Evolutionary conservation across 768 basidiomycete species (phyloP).

Genomic region (Tulasnella sp.): DNA sequence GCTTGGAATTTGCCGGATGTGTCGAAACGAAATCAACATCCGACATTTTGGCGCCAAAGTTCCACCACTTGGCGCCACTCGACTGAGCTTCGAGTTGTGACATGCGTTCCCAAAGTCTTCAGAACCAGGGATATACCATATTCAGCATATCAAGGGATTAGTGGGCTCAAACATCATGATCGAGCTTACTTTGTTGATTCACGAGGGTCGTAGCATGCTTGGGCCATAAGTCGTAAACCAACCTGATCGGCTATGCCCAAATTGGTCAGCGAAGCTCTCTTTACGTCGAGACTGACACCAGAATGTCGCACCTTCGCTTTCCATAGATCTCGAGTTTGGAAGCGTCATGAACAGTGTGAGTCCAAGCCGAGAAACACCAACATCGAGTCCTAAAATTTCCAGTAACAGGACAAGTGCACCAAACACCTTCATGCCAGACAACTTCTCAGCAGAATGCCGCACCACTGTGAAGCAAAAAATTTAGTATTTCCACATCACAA

Average conservation of each 20-base stretch:
- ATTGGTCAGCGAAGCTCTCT: neutral
- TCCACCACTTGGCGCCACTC: conserved; percentile 18
- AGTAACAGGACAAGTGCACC: conserved; percentile 33
- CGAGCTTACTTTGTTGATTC: conserved; percentile 54
- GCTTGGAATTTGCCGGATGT: conserved; percentile 61
- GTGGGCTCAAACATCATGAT: neutral
- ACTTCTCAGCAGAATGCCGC: conserved; percentile 39
- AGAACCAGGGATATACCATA: neutral
- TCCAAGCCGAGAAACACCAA: conserved; percentile 24
- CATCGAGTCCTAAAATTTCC: conserved; percentile 41
- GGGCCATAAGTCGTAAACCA: conserved; percentile 64
- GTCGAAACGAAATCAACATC: conserved; percentile 56
- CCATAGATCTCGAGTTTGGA: conserved; percentile 72
- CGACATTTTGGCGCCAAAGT: neutral
- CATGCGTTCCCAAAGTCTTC: conserved; percentile 60
- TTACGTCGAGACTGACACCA: neutral
- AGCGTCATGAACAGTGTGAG: conserved; percentile 41
- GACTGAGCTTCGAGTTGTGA: conserved; percentile 38
- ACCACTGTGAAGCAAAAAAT: conserved; percentile 41
- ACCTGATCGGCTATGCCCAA: conserved; percentile 59
- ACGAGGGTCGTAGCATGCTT: conserved; percentile 75
- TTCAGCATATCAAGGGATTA: neutral
- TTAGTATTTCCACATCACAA: neutral
- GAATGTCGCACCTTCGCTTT: conserved; percentile 51
- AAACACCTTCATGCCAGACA: conserved; percentile 33